Evolutionary conservation across 306 rosid species (phyloP), one percentile per base, ranked within the genome.

Genomic region (Crotalaria pallida): DNA sequence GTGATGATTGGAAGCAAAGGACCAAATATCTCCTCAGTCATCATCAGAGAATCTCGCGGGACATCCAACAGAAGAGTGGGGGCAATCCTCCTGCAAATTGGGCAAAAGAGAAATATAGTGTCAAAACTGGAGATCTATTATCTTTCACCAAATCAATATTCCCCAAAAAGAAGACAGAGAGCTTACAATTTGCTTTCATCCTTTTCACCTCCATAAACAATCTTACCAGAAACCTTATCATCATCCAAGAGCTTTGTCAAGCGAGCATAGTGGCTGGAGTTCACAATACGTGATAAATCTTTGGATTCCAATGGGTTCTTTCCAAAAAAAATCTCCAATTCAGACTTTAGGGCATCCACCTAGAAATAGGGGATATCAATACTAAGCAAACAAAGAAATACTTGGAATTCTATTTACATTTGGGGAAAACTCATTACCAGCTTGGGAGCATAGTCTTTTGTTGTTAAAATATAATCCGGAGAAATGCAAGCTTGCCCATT

Each of bases 401-500:
- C 44, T 53, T 19, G 38, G 69, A 61, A 65, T 61, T 55, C 65
- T 24, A 77, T 45, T 7, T 63, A 49, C 47, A 66, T 43, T 60
- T 27, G 4, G 60, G 60, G 41, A 17, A 65, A 82, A 57, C 72
- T 51, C 73, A 83, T 83, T 80, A 89, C 99, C 96, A 95, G 76
- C 69, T 84, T 89, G 62, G 92, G 82, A 74, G 96, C 99, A 83
- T 81, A 84, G 33, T 89, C 96, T 76, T 89, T 87, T 58, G 92
- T 88, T 49, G 97, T 86, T 53, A 91, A 64, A 58, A 95, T 59
- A 69, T 95, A 82, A 78, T 95, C 97, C 4, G 96, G 92, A 81
- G 99, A 74, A 61, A 95, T 33, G 68, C 99, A 95, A 24, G 99
- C 97, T 82, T 95, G 99, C 31, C 99, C 99, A 74, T 83, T 95